Percentiles rank a stretch among this genome's conserved stretches.
Conservation (phyloP, 352 stramenopile genomes). For the Pythium vanterpoolii region DNA sequence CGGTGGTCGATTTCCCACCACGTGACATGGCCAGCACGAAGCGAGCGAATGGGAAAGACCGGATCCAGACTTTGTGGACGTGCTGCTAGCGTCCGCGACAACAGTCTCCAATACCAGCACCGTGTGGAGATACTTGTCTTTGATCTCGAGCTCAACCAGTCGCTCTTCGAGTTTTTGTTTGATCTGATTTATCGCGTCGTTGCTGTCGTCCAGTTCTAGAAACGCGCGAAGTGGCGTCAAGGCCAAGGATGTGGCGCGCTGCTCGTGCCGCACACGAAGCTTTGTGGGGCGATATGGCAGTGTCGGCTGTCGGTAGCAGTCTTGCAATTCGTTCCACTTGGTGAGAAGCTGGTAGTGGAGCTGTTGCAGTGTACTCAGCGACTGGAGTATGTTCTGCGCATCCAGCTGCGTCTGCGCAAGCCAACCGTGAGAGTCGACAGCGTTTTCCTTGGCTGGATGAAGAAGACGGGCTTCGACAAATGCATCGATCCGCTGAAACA, state of each 20-base stretch:
- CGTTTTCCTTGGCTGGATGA: neutral
- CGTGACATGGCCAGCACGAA: neutral
- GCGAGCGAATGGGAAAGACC: neutral
- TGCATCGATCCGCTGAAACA: constrained; percentile 42
- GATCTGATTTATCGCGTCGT: neutral
- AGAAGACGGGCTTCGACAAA: constrained; percentile 25
- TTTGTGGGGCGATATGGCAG: neutral
- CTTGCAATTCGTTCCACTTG: constrained; percentile 53
- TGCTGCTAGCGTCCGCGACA: neutral
- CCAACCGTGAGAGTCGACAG: constrained; percentile 1
- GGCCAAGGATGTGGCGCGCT: constrained; percentile 32
- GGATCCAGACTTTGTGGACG: neutral
- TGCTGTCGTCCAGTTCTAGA: constrained; percentile 28
- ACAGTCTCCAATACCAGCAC: constrained; percentile 25
- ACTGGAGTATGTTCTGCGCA: constrained; percentile 32
- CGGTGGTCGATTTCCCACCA: neutral
- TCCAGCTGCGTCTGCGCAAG: constrained; percentile 28
- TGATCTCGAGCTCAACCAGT: constrained; percentile 30
- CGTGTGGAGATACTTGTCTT: constrained; percentile 31
- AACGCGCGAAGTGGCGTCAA: constrained; percentile 39
- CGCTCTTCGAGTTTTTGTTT: constrained; percentile 23
- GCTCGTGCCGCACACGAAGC: constrained; percentile 18
- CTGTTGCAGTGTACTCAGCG: constrained; percentile 43
- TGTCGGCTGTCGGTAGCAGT: constrained; percentile 25
- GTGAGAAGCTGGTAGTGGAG: constrained; percentile 52